Percentiles rank a stretch among this genome's conserved stretches.
phyloP scores from a whole-genome alignment of 176 grass and related monocot species.

The Cymbopogon citratus region DNA sequence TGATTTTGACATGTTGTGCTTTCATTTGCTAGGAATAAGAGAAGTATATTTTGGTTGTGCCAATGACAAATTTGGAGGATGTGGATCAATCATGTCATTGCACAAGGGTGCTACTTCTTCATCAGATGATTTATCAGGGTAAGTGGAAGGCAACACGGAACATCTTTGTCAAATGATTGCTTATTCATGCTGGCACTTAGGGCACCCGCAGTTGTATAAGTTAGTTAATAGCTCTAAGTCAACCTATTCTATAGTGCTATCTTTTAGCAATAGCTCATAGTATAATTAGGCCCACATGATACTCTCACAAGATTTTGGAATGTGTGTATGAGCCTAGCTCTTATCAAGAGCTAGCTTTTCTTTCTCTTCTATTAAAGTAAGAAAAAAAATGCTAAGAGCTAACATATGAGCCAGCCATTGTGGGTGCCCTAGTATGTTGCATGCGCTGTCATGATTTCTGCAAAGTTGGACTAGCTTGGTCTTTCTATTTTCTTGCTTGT shows the following conservation, averaged over 20 bases:
- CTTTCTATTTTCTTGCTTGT: background rate
- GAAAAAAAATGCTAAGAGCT: too few relatives aligned
- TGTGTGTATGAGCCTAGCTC: too few relatives aligned
- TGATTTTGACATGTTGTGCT: slow-evolving; percentile 11
- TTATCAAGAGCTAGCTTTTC: too few relatives aligned
- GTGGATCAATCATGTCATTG: slow-evolving; percentile 84
- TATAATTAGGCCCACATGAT: too few relatives aligned
- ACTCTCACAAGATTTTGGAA: too few relatives aligned
- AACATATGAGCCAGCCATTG: too few relatives aligned
- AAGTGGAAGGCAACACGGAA: background rate
- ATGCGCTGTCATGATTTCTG: background rate
- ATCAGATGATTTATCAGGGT: slow-evolving; percentile 48
- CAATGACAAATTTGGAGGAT: slow-evolving; percentile 95
- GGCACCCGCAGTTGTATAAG: too few relatives aligned
- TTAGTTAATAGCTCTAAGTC: too few relatives aligned
- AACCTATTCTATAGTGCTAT: too few relatives aligned
- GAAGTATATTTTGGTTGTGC: slow-evolving; percentile 79
- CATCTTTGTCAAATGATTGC: background rate
- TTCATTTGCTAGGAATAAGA: slow-evolving; percentile 61
- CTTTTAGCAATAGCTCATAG: too few relatives aligned
- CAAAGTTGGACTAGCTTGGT: background rate
- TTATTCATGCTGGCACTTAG: background rate
- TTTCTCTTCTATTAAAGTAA: too few relatives aligned
- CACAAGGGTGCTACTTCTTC: slow-evolving; percentile 32
- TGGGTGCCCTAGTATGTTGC: background rate